These are phyloP conservation scores for Rhodotorula sp. DNA, from an alignment of 1,284 basidiomycete genomes.

Conservation along the genomic window DNA sequence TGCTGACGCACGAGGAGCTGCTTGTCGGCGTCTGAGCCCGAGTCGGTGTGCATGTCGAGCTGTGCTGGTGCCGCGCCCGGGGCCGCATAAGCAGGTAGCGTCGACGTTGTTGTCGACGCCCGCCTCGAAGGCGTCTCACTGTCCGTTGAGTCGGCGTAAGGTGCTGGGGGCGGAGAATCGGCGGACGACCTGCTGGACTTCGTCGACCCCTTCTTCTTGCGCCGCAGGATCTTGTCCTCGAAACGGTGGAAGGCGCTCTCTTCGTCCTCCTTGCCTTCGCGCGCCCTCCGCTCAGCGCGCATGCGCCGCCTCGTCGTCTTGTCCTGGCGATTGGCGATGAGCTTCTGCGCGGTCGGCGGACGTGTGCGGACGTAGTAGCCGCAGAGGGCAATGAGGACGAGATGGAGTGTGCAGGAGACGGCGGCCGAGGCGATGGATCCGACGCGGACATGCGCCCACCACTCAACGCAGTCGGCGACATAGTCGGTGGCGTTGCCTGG, in stretches of 20 bases:
- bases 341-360: not conserved
- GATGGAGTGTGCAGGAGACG: not conserved
- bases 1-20: not conserved
- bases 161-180: too few species aligned
- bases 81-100: not conserved
- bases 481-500: not conserved
- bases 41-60: constrained; percentile 4
- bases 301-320: not conserved
- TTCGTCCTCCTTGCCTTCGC: not conserved
- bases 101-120: not conserved
- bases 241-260: not conserved
- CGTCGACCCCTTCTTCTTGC: not conserved
- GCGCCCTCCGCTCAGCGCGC: not conserved
- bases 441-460: constrained; percentile 6
- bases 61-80: not conserved
- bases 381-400: constrained; percentile 6
- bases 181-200: not conserved
- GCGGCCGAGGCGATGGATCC: not conserved
- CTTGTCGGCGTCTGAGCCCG: not conserved
- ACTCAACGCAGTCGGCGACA: not conserved
- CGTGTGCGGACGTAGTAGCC: constrained; percentile 6
- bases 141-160: too few species aligned
- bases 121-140: not conserved
- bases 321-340: not conserved
- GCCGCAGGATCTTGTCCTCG: not conserved